A percentile compares a stretch with the other conserved stretches of the same genome.
phyloP scores from a whole-genome alignment of 1,284 basidiomycete genomes.

The Ganoderma resinaceum region DNA sequence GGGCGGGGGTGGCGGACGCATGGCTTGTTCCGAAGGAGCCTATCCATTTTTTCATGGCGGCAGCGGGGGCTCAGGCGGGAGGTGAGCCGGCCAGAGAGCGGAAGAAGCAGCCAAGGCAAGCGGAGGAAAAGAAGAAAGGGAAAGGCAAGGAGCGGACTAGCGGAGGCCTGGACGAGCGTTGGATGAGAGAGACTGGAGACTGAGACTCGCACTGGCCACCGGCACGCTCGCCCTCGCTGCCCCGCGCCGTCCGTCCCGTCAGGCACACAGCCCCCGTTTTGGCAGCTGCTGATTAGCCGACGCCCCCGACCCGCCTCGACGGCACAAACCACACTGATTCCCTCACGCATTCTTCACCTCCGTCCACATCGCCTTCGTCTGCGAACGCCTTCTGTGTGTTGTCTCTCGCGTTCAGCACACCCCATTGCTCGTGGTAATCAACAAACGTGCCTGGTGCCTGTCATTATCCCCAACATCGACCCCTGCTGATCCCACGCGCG shows the following conservation, averaged over 20 bases:
- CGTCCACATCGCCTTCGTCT: not conserved
- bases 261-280: constrained; percentile 14
- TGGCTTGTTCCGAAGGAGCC: constrained; percentile 32
- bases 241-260: constrained; percentile 17
- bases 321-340: not conserved
- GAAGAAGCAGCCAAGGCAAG: not conserved
- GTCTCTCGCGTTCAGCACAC: not conserved
- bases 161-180: not conserved
- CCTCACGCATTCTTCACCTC: not conserved
- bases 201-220: not conserved
- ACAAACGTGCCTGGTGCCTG: constrained; percentile 25
- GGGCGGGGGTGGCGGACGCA: constrained; percentile 24
- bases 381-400: not conserved
- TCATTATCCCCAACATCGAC: constrained; percentile 8
- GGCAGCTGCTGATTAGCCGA: constrained; percentile 8
- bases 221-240: not conserved
- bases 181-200: not conserved
- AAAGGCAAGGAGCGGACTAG: constrained; percentile 9
- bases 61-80: constrained; percentile 26
- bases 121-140: not conserved
- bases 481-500: not conserved
- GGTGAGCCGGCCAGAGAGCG: constrained; percentile 22
- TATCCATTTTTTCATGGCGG: constrained; percentile 41
- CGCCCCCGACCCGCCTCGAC: not conserved
- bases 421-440: not conserved